Base-by-base conservation (phyloP, 805 yeast species). In the Maudiozyma pseudohumilis region DNA sequence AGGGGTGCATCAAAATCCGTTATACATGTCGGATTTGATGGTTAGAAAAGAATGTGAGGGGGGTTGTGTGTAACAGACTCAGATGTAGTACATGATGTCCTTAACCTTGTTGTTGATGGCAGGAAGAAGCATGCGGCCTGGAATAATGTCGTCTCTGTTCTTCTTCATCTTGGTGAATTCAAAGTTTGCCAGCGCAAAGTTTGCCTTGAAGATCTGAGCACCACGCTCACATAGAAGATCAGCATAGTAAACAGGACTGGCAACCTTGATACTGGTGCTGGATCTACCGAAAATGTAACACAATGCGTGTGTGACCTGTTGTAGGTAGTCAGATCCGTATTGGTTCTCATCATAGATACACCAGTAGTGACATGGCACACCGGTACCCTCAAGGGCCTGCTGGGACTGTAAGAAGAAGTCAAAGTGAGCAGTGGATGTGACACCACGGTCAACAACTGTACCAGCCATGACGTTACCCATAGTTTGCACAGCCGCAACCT, bases 351-450 rank as follows among this genome's bases (percentile, higher is more conserved):
- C 48, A 36, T 47, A 48, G 19, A 44, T 38, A 40, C 51, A 50
- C 49, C 53, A 48, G 28, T 50, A 48, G 29, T 45, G 53, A 24
- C 52, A 47, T 40, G 52, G 49, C 19, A 45, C 53, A 41, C 53
- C 53, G 23, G 53, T 49, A 44, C 49, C 50, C 22, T 45, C 44
- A 25, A 50, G 29, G 8, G 47, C 41, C 36, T 47, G 48, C 32
- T 47, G 50, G 3, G 53, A 48, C 40, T 48, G 49, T 30, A 45
- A 34, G 43, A 47, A 50, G 44, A 48, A 48, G 40, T 50, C 53
- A 29, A 50, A 48, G 29, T 47, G 53, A 16, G 51, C 54, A 3
- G 44, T 33, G 2, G 54, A 49, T 9, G 51, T 48, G 16, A 50
- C 43, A 39, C 47, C 52, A 35, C 50, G 42, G 33, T 48, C 54